Percentiles rank a stretch among this genome's conserved stretches.
These are phyloP conservation scores for Sclerotiophoma versabilis DNA, from an alignment of 2,329 filamentous ascomycete species.

Conservation along the genomic window DNA sequence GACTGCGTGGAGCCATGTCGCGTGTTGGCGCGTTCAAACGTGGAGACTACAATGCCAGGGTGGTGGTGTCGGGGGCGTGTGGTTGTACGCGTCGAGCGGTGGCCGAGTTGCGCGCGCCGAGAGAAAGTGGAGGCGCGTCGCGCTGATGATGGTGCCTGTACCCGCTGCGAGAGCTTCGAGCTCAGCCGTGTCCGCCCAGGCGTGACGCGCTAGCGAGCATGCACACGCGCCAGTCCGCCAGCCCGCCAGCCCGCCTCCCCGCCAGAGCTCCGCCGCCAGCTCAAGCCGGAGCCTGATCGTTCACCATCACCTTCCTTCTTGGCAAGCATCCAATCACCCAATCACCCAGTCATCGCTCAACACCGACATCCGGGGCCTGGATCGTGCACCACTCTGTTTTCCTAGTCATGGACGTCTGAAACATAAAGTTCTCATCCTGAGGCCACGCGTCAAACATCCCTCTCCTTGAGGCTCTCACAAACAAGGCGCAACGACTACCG, in stretches of 20 bases:
- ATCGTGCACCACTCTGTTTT: not conserved
- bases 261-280: conserved; percentile 2
- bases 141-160: conserved; percentile 10
- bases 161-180: conserved; percentile 15
- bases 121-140: conserved; percentile 15
- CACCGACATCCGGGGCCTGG: not conserved
- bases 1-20: conserved; percentile 50
- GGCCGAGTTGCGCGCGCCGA: conserved; percentile 15
- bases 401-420: not conserved
- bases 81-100: conserved; percentile 1
- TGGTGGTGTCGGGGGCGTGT: not conserved
- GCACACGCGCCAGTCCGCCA: conserved; percentile 25
- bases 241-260: conserved; percentile 19
- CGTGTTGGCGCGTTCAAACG: conserved; percentile 37
- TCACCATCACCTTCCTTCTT: not conserved
- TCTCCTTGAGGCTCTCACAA: not conserved
- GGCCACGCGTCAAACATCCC: not conserved
- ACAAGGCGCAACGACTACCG: not conserved
- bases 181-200: conserved; percentile 12
- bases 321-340: too few species aligned
- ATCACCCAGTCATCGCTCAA: not conserved
- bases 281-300: conserved; percentile 1
- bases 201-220: conserved; percentile 18
- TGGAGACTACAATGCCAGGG: conserved; percentile 4
- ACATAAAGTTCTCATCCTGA: too few species aligned